Percentiles rank a stretch among this genome's conserved stretches.
Evolutionary conservation across 1,284 basidiomycete genomes (phyloP).

Genomic region (Wallemia mellicola): DNA sequence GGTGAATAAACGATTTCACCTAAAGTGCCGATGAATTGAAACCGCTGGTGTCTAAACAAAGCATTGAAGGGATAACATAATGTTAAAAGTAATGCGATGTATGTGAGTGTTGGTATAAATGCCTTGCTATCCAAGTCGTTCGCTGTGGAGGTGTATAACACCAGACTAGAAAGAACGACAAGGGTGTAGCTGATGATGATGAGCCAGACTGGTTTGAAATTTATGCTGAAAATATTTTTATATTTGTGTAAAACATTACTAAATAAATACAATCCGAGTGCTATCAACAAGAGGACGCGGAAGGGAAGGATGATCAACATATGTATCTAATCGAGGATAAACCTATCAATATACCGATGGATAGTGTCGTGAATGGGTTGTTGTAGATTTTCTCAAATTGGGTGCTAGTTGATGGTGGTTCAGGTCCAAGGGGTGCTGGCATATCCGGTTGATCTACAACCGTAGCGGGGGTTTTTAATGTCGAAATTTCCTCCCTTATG

Average conservation of each 20-base stretch:
- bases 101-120: neutral
- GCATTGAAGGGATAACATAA: neutral
- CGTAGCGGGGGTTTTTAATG: no score
- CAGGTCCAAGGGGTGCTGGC: conserved; percentile 51
- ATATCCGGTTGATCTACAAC: no score
- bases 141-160: neutral
- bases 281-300: neutral
- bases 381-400: neutral
- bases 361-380: neutral
- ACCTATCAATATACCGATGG: neutral
- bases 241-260: neutral
- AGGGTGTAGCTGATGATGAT: neutral
- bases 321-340: neutral
- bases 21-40: conserved; percentile 15
- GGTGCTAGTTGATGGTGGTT: conserved; percentile 31
- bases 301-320: neutral
- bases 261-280: neutral
- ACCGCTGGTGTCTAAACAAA: neutral
- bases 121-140: neutral
- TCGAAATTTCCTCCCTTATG: neutral
- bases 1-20: conserved; percentile 41
- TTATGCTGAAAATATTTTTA: neutral
- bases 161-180: neutral
- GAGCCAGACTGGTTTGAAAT: neutral
- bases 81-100: neutral